Base-by-base conservation (phyloP, 495 filamentous ascomycete species). In the Annulohypoxylon nitens region DNA sequence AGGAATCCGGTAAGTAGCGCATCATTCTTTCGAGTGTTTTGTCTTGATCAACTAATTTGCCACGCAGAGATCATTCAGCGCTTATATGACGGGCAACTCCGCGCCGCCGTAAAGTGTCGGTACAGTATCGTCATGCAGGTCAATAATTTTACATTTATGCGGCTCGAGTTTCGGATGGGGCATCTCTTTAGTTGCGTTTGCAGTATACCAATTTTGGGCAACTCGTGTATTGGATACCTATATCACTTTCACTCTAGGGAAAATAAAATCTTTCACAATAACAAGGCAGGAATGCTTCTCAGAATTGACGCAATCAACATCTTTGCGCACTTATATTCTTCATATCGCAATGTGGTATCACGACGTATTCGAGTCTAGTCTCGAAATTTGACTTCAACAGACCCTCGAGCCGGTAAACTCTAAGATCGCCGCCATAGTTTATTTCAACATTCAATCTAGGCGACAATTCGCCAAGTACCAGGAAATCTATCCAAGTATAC, bases 1-100 rank as follows among this genome's bases (percentile, higher is more conserved):
- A 88, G 96, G 60, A 98, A 98, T 74, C 86, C 94, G 57, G 86
- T 88, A 81, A 76, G 86, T 82, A 16, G 2, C 64, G 26, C 9
- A 11, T 0, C 11, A 30, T 6, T 43, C 6, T 12, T 39, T 12
- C n/a, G n/a, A 4, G 3, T 30, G 5, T 23, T 16, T 26, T 4
- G 16, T 26, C 9, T 34, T 10, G n/a, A 37, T 71, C 78, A 68
- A 79, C 70, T 54, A 33, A 62, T 8, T 1, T 4, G 0, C 30
- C 53, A n/a, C 45, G 39, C 61, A 86, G 84, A 81, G 78, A 78
- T 64, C 84, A 3, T 86, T 86, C 50, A 80, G 74, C 9, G 82
- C 77, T 8, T 86, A 82, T 66, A 86, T 86, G 82, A 75, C 82
- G 2, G 83, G 82, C 9, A 83, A 85, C 65, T 58, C 75, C 5